Evolutionary conservation across 306 rosid species (phyloP).

Genomic region (Betula pendula): DNA sequence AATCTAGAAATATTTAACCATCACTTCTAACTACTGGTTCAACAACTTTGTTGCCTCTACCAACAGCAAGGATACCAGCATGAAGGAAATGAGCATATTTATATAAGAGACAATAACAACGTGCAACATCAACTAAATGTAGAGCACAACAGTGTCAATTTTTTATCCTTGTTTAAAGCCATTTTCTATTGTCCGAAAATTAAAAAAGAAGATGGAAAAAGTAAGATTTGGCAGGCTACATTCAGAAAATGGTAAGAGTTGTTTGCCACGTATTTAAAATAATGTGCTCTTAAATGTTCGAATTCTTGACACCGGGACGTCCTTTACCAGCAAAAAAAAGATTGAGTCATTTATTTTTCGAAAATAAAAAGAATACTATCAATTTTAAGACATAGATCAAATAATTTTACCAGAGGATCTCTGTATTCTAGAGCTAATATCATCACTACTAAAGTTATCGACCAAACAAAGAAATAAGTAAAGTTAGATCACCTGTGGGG

Average conservation of each 20-base stretch:
- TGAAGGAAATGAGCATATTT: slow-evolving; percentile 42
- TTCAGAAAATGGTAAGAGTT: too few species aligned
- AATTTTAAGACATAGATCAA: background rate
- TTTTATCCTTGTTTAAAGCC: too few species aligned
- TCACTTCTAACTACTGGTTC: slow-evolving; percentile 71
- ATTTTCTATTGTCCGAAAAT: too few species aligned
- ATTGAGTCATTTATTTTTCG: background rate
- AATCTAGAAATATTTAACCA: slow-evolving; percentile 49
- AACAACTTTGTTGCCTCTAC: slow-evolving; percentile 92
- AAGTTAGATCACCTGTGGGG: slow-evolving; percentile 67
- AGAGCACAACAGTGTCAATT: too few species aligned
- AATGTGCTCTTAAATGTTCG: too few species aligned
- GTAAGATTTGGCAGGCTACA: too few species aligned
- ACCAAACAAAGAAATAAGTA: background rate
- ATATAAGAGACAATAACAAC: background rate
- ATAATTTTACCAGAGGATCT: background rate
- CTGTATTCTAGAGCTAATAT: slow-evolving; percentile 2
- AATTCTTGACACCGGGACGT: too few species aligned
- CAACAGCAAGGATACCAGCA: slow-evolving; percentile 97
- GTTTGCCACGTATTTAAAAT: too few species aligned
- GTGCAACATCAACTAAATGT: too few species aligned
- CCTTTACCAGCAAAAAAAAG: too few species aligned
- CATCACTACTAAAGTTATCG: background rate
- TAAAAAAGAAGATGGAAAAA: too few species aligned
- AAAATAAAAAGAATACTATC: background rate